Conservation (phyloP, 139 green algal genomes). For the Astrephomene gubernaculifera region DNA sequence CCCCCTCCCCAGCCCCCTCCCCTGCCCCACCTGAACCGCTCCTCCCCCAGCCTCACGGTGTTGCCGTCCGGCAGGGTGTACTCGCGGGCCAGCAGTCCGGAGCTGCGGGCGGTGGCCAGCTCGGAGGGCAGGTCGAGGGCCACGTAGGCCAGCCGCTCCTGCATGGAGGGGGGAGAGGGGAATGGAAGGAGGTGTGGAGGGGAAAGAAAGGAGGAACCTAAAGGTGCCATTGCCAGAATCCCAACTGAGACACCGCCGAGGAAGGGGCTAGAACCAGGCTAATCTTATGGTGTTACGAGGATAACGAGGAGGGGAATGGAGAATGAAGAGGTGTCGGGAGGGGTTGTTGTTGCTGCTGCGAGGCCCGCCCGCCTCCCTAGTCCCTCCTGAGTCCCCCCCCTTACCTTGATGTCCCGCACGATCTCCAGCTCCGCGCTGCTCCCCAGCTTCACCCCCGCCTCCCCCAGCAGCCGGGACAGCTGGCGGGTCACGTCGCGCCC, state of each 20-base stretch:
- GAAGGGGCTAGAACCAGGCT: no score
- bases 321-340: no score
- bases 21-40: constrained; percentile 45
- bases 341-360: no score
- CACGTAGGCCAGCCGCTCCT: constrained; percentile 98
- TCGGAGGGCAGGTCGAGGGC: constrained; percentile 95
- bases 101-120: constrained; percentile 78
- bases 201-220: no score
- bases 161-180: background rate
- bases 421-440: constrained; percentile 95
- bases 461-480: constrained; percentile 87
- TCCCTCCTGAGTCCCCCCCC: no score
- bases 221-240: no score
- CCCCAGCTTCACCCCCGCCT: constrained; percentile 93
- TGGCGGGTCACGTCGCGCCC: constrained; percentile 94
- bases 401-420: constrained; percentile 87
- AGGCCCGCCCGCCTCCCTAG: no score
- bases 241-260: no score
- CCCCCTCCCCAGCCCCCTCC: background rate
- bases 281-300: no score
- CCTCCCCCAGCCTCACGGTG: constrained; percentile 48
- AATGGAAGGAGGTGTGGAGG: background rate
- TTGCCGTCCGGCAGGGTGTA: constrained; percentile 51
- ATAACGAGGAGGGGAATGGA: no score
- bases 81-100: constrained; percentile 92